A percentile compares a stretch with the other conserved stretches of the same genome.
These are phyloP conservation scores for Candida chauliodis DNA, from an alignment of 805 yeast species.

Conservation along the genomic window DNA sequence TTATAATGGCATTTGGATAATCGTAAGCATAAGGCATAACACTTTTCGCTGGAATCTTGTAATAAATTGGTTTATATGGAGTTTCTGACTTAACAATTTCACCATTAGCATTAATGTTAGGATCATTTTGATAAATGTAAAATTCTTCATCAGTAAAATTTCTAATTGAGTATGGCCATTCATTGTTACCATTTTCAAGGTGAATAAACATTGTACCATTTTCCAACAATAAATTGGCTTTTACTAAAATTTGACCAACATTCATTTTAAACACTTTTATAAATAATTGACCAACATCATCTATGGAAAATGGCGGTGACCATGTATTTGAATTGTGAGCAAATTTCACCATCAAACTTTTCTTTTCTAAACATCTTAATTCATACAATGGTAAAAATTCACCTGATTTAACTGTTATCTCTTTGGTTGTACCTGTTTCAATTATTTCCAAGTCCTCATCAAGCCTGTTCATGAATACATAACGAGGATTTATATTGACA, in stretches of 20 bases:
- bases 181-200: slow-evolving; percentile 63
- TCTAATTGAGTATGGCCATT: slow-evolving; percentile 92
- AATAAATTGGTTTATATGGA: slow-evolving; percentile 72
- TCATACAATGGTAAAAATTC: slow-evolving; percentile 59
- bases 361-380: slow-evolving; percentile 52
- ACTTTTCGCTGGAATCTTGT: slow-evolving; percentile 80
- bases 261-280: slow-evolving; percentile 64
- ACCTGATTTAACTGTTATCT: slow-evolving; percentile 43
- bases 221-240: slow-evolving; percentile 74
- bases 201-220: slow-evolving; percentile 78
- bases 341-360: slow-evolving; percentile 60
- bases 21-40: slow-evolving; percentile 99
- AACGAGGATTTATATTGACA: slow-evolving; percentile 79
- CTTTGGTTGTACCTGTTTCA: slow-evolving; percentile 63
- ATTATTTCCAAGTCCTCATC: slow-evolving; percentile 54
- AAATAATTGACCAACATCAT: slow-evolving; percentile 79
- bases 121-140: slow-evolving; percentile 81
- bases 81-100: slow-evolving; percentile 45
- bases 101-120: slow-evolving; percentile 62
- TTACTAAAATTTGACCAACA: slow-evolving; percentile 66
- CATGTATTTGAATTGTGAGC: slow-evolving; percentile 57
- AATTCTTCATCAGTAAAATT: slow-evolving; percentile 89
- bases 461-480: slow-evolving; percentile 63
- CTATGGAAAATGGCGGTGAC: slow-evolving; percentile 85
- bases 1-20: slow-evolving; percentile 83